Percentiles rank a stretch among this genome's conserved stretches.
These are phyloP conservation scores for Dichomitus squalens DNA, from an alignment of 1,284 basidiomycete species.

Conservation along the genomic window DNA sequence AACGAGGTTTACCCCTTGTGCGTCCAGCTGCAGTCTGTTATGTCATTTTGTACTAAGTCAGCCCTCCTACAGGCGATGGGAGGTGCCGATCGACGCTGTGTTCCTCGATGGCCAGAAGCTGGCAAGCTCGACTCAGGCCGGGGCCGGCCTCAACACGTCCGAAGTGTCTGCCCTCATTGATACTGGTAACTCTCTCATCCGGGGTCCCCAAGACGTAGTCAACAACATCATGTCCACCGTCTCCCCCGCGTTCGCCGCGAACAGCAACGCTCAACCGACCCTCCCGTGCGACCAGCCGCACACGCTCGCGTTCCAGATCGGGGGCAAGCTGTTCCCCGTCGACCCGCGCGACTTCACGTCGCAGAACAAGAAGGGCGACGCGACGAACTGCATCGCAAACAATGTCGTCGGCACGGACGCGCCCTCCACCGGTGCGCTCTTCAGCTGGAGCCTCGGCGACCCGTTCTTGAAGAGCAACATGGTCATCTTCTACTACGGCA, in stretches of 20 bases:
- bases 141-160: conserved; percentile 34
- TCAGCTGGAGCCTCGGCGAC: conserved; percentile 42
- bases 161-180: conserved; percentile 54
- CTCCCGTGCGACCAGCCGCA: conserved; percentile 53
- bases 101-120: conserved; percentile 55
- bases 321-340: conserved; percentile 62
- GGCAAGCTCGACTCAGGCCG: conserved; percentile 43
- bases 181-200: conserved; percentile 46
- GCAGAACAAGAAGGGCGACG: conserved; percentile 40
- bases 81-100: conserved; percentile 56
- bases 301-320: conserved; percentile 60
- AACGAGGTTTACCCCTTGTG: conserved; percentile 40
- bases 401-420: conserved; percentile 43
- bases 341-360: conserved; percentile 66
- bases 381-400: conserved; percentile 45
- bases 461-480: conserved; percentile 45
- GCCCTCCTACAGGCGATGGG: conserved; percentile 49
- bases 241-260: conserved; percentile 37
- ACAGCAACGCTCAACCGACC: conserved; percentile 28
- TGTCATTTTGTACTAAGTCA: background rate
- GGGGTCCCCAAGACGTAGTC: conserved; percentile 41
- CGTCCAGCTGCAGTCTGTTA: conserved; percentile 6
- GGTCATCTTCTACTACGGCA: conserved; percentile 64
- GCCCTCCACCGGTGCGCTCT: conserved; percentile 11
- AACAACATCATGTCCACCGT: conserved; percentile 41